Evolutionary conservation across 306 rosid genomes (phyloP), one percentile per base, ranked within the genome.

Genomic region (Lathyrus oleraceus): DNA sequence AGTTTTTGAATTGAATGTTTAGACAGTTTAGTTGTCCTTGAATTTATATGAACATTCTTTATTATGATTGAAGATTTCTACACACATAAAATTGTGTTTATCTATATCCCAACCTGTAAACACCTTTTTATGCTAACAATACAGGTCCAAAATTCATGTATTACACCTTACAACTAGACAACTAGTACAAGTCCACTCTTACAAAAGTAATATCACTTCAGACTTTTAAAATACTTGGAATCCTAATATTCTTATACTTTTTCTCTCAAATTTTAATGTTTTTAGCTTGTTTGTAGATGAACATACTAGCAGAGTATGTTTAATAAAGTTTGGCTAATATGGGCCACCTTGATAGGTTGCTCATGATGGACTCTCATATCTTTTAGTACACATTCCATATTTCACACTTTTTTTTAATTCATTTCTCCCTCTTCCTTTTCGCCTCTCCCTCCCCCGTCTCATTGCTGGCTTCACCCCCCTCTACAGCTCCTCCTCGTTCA

Each of bases 31-130:
- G 47, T 61, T 38, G 54, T 25, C 27, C 68, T 12, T 69, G 48
- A 44, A 19, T 56, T 40, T 70, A 28, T 36, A 8, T 13, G 21
- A 65, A 43, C 36, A 17, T 61, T 36, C 20, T 59, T 44, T 27
- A 19, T 44, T 27, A 19, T 56, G 69, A 69, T 81, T 61, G 48
- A 69, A 48, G 64, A 56, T 35, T 17, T n/a, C 32, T 23, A 51
- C 27, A 25, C 81, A 32, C 40, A 53, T 8, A 21, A 62, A 52
- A 62, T 32, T 36, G 39, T 63, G 60, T 63, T 70, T 69, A 5
- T 61, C 71, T 16, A 61, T 51, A 28, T 40, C 65, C 58, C 3
- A 59, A 36, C 13, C 49, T 8, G 15, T 23, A 44, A 44, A 23
- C 10, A 16, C 17, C 35, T 47, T 44, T 20, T 32, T 61, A 23